A percentile compares a stretch with the other conserved stretches of the same genome.
Conservation (phyloP, 495 filamentous ascomycete genomes). For the Neurospora sp. region DNA sequence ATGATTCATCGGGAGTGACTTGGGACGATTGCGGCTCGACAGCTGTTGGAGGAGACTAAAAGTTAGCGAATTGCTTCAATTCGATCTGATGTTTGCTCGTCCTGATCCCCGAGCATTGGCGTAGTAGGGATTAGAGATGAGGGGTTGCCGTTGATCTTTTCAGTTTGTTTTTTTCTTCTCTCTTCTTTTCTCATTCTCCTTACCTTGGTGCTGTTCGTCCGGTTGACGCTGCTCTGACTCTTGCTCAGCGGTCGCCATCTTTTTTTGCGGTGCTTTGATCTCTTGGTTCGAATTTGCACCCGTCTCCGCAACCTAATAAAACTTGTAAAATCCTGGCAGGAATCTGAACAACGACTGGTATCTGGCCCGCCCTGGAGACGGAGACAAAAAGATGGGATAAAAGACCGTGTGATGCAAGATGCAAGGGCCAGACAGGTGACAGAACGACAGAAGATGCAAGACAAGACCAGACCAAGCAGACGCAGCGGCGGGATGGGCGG, state of each 20-base stretch:
- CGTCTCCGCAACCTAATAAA: background rate
- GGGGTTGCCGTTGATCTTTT: conserved; percentile 5
- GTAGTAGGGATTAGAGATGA: conserved; percentile 2
- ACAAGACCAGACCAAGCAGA: background rate
- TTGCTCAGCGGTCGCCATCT: conserved; percentile 12
- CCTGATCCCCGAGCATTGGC: background rate
- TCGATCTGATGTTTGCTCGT: background rate
- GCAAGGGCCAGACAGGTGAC: background rate
- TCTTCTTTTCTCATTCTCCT: background rate
- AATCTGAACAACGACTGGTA: background rate
- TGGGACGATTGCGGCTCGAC: background rate
- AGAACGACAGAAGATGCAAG: background rate
- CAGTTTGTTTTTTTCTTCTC: background rate
- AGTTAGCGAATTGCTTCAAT: conserved; percentile 1
- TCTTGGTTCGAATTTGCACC: background rate
- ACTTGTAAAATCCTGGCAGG: background rate
- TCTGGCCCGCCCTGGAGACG: background rate
- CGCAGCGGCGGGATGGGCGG: background rate
- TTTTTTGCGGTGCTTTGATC: background rate
- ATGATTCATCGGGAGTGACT: background rate
- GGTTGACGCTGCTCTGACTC: conserved; percentile 9
- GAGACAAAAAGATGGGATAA: background rate
- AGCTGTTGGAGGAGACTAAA: background rate
- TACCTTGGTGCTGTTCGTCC: conserved; percentile 8
- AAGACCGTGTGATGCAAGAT: background rate